Evolutionary conservation across 116 monocot species (phyloP).

Genomic region (Papilionanthe hybrid): DNA sequence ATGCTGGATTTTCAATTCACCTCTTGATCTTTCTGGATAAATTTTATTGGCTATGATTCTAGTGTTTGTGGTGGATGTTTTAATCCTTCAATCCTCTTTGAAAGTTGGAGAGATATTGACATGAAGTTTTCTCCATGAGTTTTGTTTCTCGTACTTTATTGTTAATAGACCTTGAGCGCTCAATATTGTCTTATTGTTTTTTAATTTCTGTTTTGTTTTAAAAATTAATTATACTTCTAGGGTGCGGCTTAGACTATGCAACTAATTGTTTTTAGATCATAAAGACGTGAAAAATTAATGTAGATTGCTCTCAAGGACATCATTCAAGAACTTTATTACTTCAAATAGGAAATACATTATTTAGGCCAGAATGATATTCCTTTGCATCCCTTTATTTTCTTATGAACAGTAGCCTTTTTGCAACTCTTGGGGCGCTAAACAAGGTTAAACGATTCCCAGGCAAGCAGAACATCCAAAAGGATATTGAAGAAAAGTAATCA

Average conservation of each 20-base stretch:
- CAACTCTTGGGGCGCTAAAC: not conserved
- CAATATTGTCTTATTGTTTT: not conserved
- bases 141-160: not conserved
- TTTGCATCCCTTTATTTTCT: not conserved
- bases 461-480: conserved; percentile 8
- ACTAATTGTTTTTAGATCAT: not conserved
- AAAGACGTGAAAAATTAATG: not conserved
- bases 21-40: not conserved
- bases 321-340: not conserved
- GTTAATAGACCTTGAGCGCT: not conserved
- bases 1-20: not conserved
- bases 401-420: not conserved
- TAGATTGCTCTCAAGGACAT: not conserved
- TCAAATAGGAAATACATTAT: not conserved
- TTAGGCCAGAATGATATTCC: not conserved
- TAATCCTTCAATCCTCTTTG: not conserved
- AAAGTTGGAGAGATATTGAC: not conserved
- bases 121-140: not conserved
- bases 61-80: not conserved
- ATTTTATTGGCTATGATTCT: not conserved
- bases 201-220: not conserved
- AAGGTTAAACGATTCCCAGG: not conserved
- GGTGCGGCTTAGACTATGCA: not conserved
- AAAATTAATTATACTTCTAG: not conserved
- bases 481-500: conserved; percentile 1